Conservation (phyloP, 2,329 filamentous ascomycete species). For the Nemania serpens region DNA sequence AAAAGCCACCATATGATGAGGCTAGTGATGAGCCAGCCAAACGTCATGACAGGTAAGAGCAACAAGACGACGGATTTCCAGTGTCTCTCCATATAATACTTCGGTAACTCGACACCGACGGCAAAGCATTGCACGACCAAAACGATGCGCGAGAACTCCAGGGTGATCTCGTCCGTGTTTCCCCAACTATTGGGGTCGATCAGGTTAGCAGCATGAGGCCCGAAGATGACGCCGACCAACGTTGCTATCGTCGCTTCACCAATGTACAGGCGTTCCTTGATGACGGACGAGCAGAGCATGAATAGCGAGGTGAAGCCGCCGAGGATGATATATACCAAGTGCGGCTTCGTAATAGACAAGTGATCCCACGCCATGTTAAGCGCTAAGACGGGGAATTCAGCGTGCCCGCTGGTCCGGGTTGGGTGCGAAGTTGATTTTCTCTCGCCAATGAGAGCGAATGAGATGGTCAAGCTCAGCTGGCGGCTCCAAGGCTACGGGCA, state of each 20-base stretch:
- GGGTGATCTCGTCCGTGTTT: constrained; percentile 81
- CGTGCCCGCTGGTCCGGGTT: constrained; percentile 36
- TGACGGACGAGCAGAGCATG: constrained; percentile 96
- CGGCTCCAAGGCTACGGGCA: constrained; percentile 36
- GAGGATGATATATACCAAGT: constrained; percentile 97
- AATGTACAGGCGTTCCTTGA: constrained; percentile 98
- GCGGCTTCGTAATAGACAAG: constrained; percentile 86
- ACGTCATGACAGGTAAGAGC: constrained; percentile 95
- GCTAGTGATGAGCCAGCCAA: constrained; percentile 90
- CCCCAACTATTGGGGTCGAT: constrained; percentile 80
- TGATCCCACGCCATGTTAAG: constrained; percentile 75
- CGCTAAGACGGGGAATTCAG: constrained; percentile 24
- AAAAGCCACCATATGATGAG: constrained; percentile 94
- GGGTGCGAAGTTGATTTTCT: constrained; percentile 29
- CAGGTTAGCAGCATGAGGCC: constrained; percentile 79
- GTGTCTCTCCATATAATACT: constrained; percentile 96
- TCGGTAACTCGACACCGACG: constrained; percentile 86
- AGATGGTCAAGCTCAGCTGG: constrained; percentile 31
- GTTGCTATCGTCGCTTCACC: constrained; percentile 96
- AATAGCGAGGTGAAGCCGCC: constrained; percentile 97
- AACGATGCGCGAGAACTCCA: constrained; percentile 88
- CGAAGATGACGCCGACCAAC: constrained; percentile 85
- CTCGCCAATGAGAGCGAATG: constrained; percentile 28
- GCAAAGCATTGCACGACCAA: constrained; percentile 92
- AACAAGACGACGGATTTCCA: constrained; percentile 91